Evolutionary conservation across 352 stramenopile species (phyloP).

Genomic region (Globisporangium canariense): DNA sequence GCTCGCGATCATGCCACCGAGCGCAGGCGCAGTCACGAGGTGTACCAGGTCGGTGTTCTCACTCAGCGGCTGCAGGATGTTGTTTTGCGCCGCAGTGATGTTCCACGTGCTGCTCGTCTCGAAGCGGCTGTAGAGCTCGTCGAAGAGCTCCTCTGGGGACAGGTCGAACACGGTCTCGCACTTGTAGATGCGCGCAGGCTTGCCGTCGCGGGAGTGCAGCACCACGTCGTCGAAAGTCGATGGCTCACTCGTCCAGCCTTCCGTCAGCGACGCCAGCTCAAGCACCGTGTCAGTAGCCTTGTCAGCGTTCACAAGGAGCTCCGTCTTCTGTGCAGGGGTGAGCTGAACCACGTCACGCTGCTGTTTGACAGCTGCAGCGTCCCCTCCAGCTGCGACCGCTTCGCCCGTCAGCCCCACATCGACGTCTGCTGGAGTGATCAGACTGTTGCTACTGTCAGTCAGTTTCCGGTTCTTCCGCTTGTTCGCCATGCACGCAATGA

Average conservation of each 20-base stretch:
- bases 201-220: conserved; percentile 68
- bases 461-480: conserved; percentile 18
- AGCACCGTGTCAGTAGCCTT: conserved; percentile 53
- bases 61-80: conserved; percentile 61
- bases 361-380: conserved; percentile 14
- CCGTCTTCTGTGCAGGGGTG: conserved; percentile 36
- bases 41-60: conserved; percentile 75
- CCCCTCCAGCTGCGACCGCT: conserved; percentile 11
- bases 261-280: conserved; percentile 41
- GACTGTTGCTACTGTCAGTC: conserved; percentile 1
- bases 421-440: conserved; percentile 24
- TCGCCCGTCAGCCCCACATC: neutral
- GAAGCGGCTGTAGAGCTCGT: conserved; percentile 72
- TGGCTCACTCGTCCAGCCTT: conserved; percentile 62
- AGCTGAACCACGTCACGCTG: conserved; percentile 43
- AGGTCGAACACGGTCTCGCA: conserved; percentile 64
- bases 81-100: conserved; percentile 72
- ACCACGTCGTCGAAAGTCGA: conserved; percentile 59
- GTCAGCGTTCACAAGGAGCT: conserved; percentile 46
- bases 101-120: conserved; percentile 76
- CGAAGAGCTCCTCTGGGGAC: conserved; percentile 74
- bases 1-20: conserved; percentile 74
- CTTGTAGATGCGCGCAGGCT: conserved; percentile 74
- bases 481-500: conserved; percentile 32
- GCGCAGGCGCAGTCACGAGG: conserved; percentile 57